Base-by-base conservation (phyloP, 176 grass and related monocot genomes). In the Musa beccarii region DNA sequence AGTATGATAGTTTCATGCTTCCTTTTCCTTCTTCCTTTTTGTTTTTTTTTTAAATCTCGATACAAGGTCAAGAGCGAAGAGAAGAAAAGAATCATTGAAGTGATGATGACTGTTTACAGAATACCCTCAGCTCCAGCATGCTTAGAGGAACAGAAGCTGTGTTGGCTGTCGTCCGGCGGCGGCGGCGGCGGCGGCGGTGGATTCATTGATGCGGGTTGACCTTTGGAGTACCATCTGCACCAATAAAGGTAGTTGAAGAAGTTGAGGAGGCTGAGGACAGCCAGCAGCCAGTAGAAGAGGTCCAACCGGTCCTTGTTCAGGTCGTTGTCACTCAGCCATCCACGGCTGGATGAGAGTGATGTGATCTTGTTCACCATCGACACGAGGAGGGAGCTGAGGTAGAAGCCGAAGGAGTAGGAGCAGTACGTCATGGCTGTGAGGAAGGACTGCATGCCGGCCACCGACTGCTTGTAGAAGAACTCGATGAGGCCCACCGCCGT, bases 381-480 rank as follows among this genome's bases (percentile, higher is more conserved):
- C 29, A 73, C 71, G 1, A 73, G 71, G 9, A 73, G 52, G 51
- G 71, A 73, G 19, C 71, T 73, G 52, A 73, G 49, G 71, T 73
- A 73, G 71, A 73, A 73, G 2, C 71, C 71, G 25, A 73, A 73
- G 49, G 71, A 73, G 71, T 73, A 73, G 52, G 71, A 73, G 71
- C 71, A 55, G 52, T 73, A 73, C 10, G 71, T 73, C 71, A 73
- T 73, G 71, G 71, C 71, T 9, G 71, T 54, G 52, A 73, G 8
- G 21, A 73, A 73, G 51, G 71, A 21, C 52, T 73, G 71, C 20
- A 54, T 73, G 10, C 71, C 71, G 7, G 71, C 51, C 20, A 28
- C 21, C 4, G 71, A 73, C n/a, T 73, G 71, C 71, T 55, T 73
- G 71, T 73, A 73, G 71, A 73, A 73, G 71, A 73, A 73, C 52